Evolutionary conservation across 352 stramenopile genomes (phyloP), one percentile per base, ranked within the genome.

Genomic region (Pilasporangium apinafurcum): DNA sequence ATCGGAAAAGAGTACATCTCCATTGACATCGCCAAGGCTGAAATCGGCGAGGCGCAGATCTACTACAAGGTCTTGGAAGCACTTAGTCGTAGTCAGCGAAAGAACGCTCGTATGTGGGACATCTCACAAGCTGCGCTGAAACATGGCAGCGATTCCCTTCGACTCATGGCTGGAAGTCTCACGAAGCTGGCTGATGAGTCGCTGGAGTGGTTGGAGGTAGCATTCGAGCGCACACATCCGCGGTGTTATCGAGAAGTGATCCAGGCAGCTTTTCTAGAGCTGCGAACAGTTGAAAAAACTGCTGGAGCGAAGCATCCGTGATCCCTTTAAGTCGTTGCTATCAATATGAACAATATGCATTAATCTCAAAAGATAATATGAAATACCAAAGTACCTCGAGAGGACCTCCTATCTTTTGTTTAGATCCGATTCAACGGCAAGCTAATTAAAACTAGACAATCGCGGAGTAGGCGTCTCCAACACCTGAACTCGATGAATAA

Each of bases 41-140:
- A 85, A 6, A 53, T 66, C 13, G 37, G 36, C 1, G 55, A 47
- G 0, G 56, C 54, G 26, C 44, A 51, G 17, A 44, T 65, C 5
- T 74, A 75, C 42, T 79, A 77, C 67, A 79, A 79, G 49, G 68
- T 79, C 16, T 37, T 84, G n/a, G 57, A 65, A 47, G 37, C 80
- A 21, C 48, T 84, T 28, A 50, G 56, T 24, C 71, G 71, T n/a
- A 47, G 44, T 14, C 68, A 85, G 36, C 48, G 51, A 24, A 34
- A 33, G 18, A 78, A 76, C 48, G 48, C 62, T 16, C 59, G 51
- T 20, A 40, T 41, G 22, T 84, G 71, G 71, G 71, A 84, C 28
- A 40, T 82, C 30, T 62, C 56, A 29, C 70, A 65, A 21, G 25
- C 68, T 12, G 57, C 68, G 2, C 61, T 85, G 27, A 54, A 71